Evolutionary conservation across 352 stramenopile species (phyloP).

Genomic region (Thraustochytrium sp.): DNA sequence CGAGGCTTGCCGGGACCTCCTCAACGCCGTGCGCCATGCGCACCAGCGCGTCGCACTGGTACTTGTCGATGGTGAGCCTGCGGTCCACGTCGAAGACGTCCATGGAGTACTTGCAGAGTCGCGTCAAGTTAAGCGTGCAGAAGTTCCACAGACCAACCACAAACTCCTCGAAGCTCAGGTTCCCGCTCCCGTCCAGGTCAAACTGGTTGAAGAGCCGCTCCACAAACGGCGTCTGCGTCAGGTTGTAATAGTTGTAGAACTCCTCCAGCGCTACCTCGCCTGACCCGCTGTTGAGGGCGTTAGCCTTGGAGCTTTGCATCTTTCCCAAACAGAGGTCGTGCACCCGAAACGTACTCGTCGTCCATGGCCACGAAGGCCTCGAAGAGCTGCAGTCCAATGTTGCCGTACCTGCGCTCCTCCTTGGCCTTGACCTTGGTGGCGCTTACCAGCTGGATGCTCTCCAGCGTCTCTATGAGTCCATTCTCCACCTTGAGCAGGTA

Average conservation of each 20-base stretch:
- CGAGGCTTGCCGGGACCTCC: not conserved
- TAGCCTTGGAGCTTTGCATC: not conserved
- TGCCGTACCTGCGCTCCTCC: not conserved
- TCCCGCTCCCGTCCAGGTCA: constrained; percentile 22
- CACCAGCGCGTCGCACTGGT: constrained; percentile 36
- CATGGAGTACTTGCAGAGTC: constrained; percentile 9
- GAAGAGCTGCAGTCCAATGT: not conserved
- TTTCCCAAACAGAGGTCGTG: not conserved
- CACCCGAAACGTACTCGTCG: not conserved
- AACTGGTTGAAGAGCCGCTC: constrained; percentile 32
- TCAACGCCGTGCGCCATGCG: constrained; percentile 18
- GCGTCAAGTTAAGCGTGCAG: not conserved
- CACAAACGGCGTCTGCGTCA: not conserved
- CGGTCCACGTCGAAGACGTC: constrained; percentile 32
- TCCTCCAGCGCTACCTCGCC: constrained; percentile 23
- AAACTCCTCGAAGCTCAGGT: constrained; percentile 39
- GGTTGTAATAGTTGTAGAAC: constrained; percentile 16
- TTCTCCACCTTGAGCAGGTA: constrained; percentile 22
- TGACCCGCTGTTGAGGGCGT: not conserved
- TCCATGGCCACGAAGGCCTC: not conserved
- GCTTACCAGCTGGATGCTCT: not conserved
- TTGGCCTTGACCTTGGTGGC: not conserved
- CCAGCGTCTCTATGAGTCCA: constrained; percentile 7
- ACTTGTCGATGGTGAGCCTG: constrained; percentile 16
- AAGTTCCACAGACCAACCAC: constrained; percentile 41